Base-by-base conservation (phyloP, 1,139 yeast species). In the Yamadazyma atmosphaerica region DNA sequence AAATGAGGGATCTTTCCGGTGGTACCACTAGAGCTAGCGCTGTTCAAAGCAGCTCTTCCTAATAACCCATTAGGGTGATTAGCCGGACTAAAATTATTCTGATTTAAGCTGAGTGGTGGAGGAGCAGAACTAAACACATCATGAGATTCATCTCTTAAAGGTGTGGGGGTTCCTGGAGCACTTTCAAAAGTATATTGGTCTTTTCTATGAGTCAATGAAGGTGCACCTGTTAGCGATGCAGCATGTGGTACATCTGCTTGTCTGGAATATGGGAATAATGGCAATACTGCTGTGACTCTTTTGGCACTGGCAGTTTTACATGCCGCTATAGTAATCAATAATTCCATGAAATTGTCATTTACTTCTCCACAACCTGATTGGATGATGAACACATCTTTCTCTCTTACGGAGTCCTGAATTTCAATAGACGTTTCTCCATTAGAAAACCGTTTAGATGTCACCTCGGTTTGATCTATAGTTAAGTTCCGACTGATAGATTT, bases 221-320 rank as follows among this genome's bases (percentile, higher is more conserved):
- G 74, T 2, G 74, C 74, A 2, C 73, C 74, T 2, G 72, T 66
- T 33, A 72, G 55, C 26, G 87, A 86, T 1, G 92, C 86, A 32
- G 86, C 80, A 55, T 84, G 86, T n/a, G 96, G 96, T 31, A 87
- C 82, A 61, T 90, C 98, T 2, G 96, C 95, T 63, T 94, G 99
- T 56, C 99, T 75, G 1, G 96, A 86, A 60, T 94, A 94, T 16
- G 98, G 97, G 61, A 94, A 92, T 46, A 88, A 72, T 4, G 99
- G 98, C 61, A 92, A 71, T 26, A 94, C 96, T 0, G 96, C 98
- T 2, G 97, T 90, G 31, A 90, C 96, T 48, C 95, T 76, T 45
- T 80, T 83, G 11, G 98, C 98, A 49, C 95, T 85, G 3, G 98
- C 96, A 22, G 94, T 86, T 58, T 92, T 92, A 63, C 98, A 90